Conservation (phyloP, 2,329 filamentous ascomycete genomes). For the Pseudocercospora ulei region DNA sequence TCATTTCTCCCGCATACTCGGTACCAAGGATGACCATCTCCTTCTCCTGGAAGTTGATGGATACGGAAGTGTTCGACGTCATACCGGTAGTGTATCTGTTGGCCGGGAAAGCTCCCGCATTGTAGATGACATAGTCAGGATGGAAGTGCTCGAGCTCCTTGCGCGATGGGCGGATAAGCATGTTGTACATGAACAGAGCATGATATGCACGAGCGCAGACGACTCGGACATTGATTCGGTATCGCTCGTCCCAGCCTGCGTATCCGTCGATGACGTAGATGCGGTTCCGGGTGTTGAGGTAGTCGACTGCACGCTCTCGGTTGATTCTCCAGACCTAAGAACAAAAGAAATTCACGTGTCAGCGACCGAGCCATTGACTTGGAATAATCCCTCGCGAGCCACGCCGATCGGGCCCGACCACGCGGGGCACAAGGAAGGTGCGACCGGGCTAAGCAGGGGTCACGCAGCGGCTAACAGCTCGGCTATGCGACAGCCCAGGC, state of each 20-base stretch:
- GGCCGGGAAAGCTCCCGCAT: slow-evolving; percentile 94
- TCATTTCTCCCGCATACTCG: slow-evolving; percentile 61
- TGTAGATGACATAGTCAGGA: slow-evolving; percentile 99
- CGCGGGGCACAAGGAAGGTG: slow-evolving; percentile 13
- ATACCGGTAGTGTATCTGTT: slow-evolving; percentile 97
- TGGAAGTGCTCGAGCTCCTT: slow-evolving; percentile 96
- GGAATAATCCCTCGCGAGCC: slow-evolving; percentile 7
- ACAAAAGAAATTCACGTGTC: slow-evolving; percentile 23
- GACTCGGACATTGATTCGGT: slow-evolving; percentile 92
- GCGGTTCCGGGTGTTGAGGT: slow-evolving; percentile 95
- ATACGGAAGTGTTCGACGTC: slow-evolving; percentile 95
- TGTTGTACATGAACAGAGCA: slow-evolving; percentile 99
- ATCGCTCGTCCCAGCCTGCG: slow-evolving; percentile 97
- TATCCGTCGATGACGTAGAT: slow-evolving; percentile 98
- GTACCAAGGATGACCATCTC: slow-evolving; percentile 99
- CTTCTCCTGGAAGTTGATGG: slow-evolving; percentile 98
- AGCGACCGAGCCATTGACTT: slow-evolving; percentile 21
- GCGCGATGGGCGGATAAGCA: slow-evolving; percentile 87
- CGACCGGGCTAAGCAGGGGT: not conserved
- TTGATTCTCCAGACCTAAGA: slow-evolving; percentile 99
- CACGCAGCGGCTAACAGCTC: slow-evolving; percentile 8
- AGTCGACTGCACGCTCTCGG: slow-evolving; percentile 95
- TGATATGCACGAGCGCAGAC: slow-evolving; percentile 99
- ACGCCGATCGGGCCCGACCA: slow-evolving; percentile 29
- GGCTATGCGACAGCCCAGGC: slow-evolving; percentile 13